phyloP scores from a whole-genome alignment of 257 asterid genomes.

The Leonotis leonurus region DNA sequence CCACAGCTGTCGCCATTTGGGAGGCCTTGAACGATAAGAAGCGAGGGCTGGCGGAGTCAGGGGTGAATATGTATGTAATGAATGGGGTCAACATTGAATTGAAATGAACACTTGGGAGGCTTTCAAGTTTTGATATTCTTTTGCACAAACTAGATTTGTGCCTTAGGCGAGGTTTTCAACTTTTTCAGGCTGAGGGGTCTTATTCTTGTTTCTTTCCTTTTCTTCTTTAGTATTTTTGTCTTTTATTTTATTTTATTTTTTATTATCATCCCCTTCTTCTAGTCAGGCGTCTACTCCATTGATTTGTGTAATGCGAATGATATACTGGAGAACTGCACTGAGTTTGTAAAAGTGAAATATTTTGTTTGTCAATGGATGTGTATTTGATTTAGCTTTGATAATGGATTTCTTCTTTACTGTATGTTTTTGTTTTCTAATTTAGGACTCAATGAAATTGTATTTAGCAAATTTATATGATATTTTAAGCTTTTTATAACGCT shows the following conservation, averaged over 20 bases:
- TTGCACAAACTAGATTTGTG: constrained; percentile 25
- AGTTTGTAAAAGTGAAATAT: constrained; percentile 24
- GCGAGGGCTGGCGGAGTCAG: constrained; percentile 28
- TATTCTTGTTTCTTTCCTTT: constrained; percentile 18
- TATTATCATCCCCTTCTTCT: too few relatives aligned
- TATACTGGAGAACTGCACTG: not conserved
- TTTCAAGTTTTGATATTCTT: constrained; percentile 36
- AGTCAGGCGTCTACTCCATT: too few relatives aligned
- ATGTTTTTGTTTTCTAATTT: too few relatives aligned
- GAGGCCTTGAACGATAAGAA: too few relatives aligned
- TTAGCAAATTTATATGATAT: too few relatives aligned
- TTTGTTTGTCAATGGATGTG: constrained; percentile 24
- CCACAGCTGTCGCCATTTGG: constrained; percentile 13
- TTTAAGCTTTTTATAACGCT: too few relatives aligned
- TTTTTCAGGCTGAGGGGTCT: constrained; percentile 20
- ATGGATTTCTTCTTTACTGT: not conserved
- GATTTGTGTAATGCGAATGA: constrained; percentile 19
- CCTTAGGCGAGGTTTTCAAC: constrained; percentile 24
- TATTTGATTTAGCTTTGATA: not conserved
- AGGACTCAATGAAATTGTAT: too few relatives aligned
- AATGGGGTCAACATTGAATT: constrained; percentile 20
- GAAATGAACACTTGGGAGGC: constrained; percentile 19
- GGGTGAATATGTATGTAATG: constrained; percentile 24
- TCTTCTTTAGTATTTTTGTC: not conserved
- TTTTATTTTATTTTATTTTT: not conserved